phyloP scores from a whole-genome alignment of 1,284 basidiomycete species.

The Malassezia globosa region DNA sequence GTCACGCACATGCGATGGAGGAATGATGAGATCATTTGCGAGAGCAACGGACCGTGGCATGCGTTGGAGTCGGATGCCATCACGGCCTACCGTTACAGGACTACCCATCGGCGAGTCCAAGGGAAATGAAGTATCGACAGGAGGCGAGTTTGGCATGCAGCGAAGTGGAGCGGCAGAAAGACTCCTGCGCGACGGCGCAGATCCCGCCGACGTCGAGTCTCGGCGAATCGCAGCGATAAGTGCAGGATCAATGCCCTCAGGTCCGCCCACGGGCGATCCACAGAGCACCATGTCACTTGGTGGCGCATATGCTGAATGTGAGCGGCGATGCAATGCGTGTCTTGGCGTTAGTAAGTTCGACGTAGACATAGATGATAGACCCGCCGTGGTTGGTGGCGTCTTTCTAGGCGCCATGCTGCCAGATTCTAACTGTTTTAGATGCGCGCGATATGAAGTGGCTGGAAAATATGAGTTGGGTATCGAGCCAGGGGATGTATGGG shows the following conservation, averaged over 20 bases:
- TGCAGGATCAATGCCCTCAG: slow-evolving; percentile 43
- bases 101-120: slow-evolving; percentile 9
- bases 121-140: slow-evolving; percentile 2
- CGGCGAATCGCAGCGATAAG: slow-evolving; percentile 39
- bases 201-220: slow-evolving; percentile 1
- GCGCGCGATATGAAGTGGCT: not conserved
- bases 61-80: slow-evolving; percentile 51
- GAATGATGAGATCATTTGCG: slow-evolving; percentile 49
- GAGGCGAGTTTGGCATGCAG: not conserved
- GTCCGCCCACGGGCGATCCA: slow-evolving; percentile 38
- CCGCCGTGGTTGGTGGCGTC: slow-evolving; percentile 9
- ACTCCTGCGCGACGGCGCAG: not conserved
- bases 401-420: not conserved
- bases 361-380: slow-evolving; percentile 5
- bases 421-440: not conserved
- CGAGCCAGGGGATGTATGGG: not conserved
- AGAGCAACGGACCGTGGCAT: slow-evolving; percentile 53
- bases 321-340: slow-evolving; percentile 27
- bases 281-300: slow-evolving; percentile 24
- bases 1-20: slow-evolving; percentile 7
- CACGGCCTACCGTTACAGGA: slow-evolving; percentile 23
- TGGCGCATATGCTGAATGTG: slow-evolving; percentile 35
- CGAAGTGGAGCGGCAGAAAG: not conserved
- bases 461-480: too few species aligned
- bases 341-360: not conserved